Evolutionary conservation across 2,329 filamentous ascomycete genomes (phyloP), one percentile per base, ranked within the genome.

Genomic region (Penicillium fuscoglaucum): DNA sequence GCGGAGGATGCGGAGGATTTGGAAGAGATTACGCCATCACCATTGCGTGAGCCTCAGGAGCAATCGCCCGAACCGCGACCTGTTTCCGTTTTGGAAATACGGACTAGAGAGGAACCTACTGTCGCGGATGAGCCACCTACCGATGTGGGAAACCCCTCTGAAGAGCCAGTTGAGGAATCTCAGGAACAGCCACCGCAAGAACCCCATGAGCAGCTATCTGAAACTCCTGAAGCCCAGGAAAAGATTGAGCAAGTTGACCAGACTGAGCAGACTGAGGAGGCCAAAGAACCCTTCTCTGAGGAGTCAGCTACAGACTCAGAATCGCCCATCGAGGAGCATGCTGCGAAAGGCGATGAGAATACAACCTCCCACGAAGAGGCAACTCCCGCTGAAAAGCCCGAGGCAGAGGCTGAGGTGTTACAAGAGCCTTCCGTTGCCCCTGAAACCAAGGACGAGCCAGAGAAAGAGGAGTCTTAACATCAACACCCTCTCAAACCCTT

Each of bases 1-100:
- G 83, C 91, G 37, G 91, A 96, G 72, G 87, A 91, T 50, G 87
- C 90, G 55, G 91, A 96, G 68, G 92, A 96, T 60, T 86, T 89
- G 19, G 72, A 77, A 33, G 68, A 70, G 1, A 35, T 53, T 6
- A 37, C 37, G 7, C 44, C 60, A 21, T 61, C 54, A 13, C 56
- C 52, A 13, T 39, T 61, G 19, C 63, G 53, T 40, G 63, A 64
- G 45, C 60, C 64, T 29, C 37, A 59, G 45, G 58, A 61, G 39
- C 61, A 60, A 26, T 56, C 62, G 0, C 59, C 53, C 1, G 62
- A 66, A 46, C 35, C 59, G 2, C 59, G 64, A 8, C 58, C 62
- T 29, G 44, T 61, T n/a, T 56, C 66, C 37, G 57, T 58, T 15
- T 50, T 59, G n/a, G 61, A 64, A 40, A 4, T 52, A 1, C 40